phyloP scores from a whole-genome alignment of 225 moss, liverwort and hornwort genomes.

The Marchantia polymorpha region DNA sequence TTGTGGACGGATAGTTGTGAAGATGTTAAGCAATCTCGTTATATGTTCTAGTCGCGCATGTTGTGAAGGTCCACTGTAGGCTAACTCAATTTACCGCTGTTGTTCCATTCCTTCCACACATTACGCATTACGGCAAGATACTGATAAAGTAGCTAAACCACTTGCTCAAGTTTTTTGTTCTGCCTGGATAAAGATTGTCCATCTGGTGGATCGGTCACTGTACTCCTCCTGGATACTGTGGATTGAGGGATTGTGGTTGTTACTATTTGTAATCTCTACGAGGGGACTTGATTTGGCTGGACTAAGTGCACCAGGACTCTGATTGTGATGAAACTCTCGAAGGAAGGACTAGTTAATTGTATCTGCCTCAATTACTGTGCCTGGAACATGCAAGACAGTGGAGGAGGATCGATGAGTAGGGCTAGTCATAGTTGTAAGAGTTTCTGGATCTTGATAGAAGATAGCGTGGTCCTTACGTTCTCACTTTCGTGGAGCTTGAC shows the following conservation, averaged over 20 bases:
- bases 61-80: conserved; percentile 13
- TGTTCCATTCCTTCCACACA: background rate
- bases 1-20: background rate
- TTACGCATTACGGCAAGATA: background rate
- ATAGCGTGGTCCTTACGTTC: background rate
- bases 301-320: conserved; percentile 3
- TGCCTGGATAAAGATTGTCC: background rate
- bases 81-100: background rate
- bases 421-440: conserved; percentile 11
- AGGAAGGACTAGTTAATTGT: conserved; percentile 2
- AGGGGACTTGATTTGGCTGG: background rate
- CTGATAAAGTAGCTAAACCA: conserved; percentile 11
- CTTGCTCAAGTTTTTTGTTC: conserved; percentile 19
- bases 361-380: conserved; percentile 1
- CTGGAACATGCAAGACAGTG: background rate
- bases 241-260: conserved; percentile 6
- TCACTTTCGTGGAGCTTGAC: conserved; percentile 1
- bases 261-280: conserved; percentile 1
- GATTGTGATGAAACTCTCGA: background rate
- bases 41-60: conserved; percentile 3
- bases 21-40: background rate
- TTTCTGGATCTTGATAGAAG: conserved; percentile 4
- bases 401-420: background rate
- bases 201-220: background rate
- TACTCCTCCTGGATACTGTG: background rate